Evolutionary conservation across 2,329 filamentous ascomycete species (phyloP).

Genomic region (Colletotrichum plurivorum): DNA sequence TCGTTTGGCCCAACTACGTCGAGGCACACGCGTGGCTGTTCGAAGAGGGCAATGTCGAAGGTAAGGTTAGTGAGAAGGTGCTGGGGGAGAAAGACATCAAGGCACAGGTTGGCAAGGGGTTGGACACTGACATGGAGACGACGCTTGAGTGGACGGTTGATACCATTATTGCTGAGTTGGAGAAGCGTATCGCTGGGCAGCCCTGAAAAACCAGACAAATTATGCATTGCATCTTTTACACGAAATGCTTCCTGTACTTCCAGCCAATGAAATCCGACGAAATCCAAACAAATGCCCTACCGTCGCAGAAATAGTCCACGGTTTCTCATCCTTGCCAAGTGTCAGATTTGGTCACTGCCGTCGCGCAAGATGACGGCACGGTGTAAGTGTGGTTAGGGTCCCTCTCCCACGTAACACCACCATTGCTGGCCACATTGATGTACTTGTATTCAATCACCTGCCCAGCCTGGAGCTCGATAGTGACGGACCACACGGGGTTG

Average conservation of each 20-base stretch:
- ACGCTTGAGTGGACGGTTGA: conserved; percentile 79
- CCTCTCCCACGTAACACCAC: conserved; percentile 74
- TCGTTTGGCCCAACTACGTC: conserved; percentile 97
- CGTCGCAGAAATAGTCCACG: neutral
- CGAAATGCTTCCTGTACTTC: no score
- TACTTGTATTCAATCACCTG: conserved; percentile 77
- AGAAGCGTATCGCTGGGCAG: conserved; percentile 39
- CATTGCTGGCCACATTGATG: conserved; percentile 69
- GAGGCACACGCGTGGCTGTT: conserved; percentile 87
- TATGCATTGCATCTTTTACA: neutral
- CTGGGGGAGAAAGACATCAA: conserved; percentile 60
- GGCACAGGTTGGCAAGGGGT: conserved; percentile 61
- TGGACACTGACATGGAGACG: conserved; percentile 72
- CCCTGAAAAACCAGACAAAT: neutral
- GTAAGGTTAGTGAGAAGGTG: conserved; percentile 62
- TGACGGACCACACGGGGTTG: conserved; percentile 74
- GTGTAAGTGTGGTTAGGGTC: conserved; percentile 66
- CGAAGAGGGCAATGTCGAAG: conserved; percentile 75
- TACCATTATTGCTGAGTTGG: conserved; percentile 66
- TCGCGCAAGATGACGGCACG: conserved; percentile 49
- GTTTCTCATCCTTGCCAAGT: conserved; percentile 49
- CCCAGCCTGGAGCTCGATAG: conserved; percentile 69
- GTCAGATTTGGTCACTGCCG: conserved; percentile 47
- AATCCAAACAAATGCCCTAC: neutral
- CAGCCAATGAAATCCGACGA: neutral